Conservation (phyloP, 495 filamentous ascomycete genomes). For the Glonium stellatum region DNA sequence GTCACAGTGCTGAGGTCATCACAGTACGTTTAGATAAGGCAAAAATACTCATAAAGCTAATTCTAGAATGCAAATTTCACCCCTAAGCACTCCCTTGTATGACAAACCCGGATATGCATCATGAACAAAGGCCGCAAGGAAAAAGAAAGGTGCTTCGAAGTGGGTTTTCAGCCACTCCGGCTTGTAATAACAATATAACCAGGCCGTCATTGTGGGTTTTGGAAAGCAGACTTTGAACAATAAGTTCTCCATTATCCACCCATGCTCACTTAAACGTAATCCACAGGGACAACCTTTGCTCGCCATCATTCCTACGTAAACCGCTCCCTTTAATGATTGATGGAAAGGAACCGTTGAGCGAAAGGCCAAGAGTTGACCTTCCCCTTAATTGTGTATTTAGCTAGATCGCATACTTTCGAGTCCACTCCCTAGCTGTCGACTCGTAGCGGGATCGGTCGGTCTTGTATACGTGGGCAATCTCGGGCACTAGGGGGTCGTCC, state of each 20-base stretch:
- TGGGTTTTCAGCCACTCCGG: background rate
- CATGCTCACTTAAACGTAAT: slow-evolving; percentile 1
- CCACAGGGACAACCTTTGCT: background rate
- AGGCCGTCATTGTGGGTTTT: slow-evolving; percentile 1
- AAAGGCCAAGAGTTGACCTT: background rate
- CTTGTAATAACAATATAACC: background rate
- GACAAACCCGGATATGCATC: slow-evolving; percentile 24
- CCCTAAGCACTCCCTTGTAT: slow-evolving; percentile 4
- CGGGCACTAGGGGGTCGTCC: slow-evolving; percentile 94
- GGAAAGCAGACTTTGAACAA: background rate
- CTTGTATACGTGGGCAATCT: slow-evolving; percentile 99
- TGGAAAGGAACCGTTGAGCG: background rate
- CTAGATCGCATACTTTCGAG: slow-evolving; percentile 94
- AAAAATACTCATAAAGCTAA: background rate
- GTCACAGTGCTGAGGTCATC: background rate
- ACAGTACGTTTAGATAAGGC: background rate
- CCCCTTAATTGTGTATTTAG: background rate
- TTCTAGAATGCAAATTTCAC: slow-evolving; percentile 6
- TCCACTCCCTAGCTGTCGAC: slow-evolving; percentile 96
- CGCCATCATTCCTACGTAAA: background rate
- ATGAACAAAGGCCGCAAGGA: slow-evolving; percentile 8
- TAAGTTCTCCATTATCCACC: background rate
- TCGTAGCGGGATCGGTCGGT: slow-evolving; percentile 93
- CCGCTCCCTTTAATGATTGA: background rate
- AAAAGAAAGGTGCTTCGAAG: slow-evolving; percentile 12